Percentiles rank a stretch among this genome's conserved stretches.
phyloP scores from a whole-genome alignment of 1,139 yeast species.

The Saccharomycopsis hybrid region DNA sequence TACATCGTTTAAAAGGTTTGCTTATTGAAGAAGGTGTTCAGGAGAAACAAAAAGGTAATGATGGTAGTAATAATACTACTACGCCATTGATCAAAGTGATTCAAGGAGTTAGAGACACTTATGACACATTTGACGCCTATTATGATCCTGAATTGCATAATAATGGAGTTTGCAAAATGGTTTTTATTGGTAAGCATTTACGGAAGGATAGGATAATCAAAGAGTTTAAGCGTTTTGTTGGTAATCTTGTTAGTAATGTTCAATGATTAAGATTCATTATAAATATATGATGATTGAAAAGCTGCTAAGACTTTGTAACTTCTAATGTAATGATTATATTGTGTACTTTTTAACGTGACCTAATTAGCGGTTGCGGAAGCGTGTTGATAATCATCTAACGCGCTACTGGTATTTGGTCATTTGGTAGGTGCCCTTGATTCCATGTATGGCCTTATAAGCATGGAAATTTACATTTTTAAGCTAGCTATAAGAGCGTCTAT shows the following conservation, averaged over 20 bases:
- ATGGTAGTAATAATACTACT: constrained; percentile 14
- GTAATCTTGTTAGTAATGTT: not conserved
- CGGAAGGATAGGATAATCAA: constrained; percentile 29
- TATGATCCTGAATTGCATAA: constrained; percentile 36
- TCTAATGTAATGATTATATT: not conserved
- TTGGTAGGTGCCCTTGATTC: no score
- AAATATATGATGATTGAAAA: not conserved
- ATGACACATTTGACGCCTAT: constrained; percentile 59
- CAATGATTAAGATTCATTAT: no score
- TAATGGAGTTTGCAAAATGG: constrained; percentile 46
- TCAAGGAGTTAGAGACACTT: constrained; percentile 94
- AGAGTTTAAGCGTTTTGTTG: constrained; percentile 22
- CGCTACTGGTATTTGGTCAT: no score
- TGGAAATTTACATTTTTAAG: no score
- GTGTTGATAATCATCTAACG: no score
- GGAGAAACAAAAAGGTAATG: not conserved
- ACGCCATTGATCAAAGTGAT: constrained; percentile 47
- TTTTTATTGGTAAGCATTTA: constrained; percentile 74
- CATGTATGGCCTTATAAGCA: no score
- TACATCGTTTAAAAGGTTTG: constrained; percentile 81
- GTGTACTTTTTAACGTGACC: not conserved
- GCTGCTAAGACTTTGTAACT: not conserved
- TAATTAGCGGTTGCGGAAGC: no score
- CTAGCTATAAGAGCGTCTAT: no score
- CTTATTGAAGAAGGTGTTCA: constrained; percentile 34